phyloP scores from a whole-genome alignment of 108 stramenopile species.

The Skeletonema grethae region DNA sequence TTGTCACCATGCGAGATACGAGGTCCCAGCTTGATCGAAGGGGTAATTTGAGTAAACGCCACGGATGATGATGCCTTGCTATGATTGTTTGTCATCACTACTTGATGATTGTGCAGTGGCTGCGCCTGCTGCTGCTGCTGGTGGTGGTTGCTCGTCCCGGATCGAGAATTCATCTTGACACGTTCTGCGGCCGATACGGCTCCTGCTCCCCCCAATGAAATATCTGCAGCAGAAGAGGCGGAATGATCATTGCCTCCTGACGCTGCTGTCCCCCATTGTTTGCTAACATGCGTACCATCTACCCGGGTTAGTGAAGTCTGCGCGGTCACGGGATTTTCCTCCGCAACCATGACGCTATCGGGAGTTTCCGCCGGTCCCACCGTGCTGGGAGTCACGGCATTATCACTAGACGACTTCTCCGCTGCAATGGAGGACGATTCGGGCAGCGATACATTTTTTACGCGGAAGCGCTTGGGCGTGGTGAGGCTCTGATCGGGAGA shows the following conservation, averaged over 20 bases:
- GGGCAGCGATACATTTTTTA: neutral
- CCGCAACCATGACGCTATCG: neutral
- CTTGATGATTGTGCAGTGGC: neutral
- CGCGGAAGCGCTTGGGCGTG: slow-evolving; percentile 27
- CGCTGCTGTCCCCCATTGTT: slow-evolving; percentile 17
- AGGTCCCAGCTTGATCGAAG: neutral
- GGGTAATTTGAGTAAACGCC: neutral
- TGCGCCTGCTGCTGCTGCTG: neutral
- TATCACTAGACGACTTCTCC: neutral
- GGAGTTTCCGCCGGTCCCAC: slow-evolving; percentile 7
- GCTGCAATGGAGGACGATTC: neutral
- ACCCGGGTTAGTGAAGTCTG: neutral
- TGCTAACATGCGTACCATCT: too few relatives aligned
- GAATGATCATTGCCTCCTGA: neutral
- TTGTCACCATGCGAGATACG: neutral
- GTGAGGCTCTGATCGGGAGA: neutral
- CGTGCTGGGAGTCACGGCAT: slow-evolving; percentile 32
- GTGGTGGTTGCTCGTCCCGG: neutral
- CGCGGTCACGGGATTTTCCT: neutral
- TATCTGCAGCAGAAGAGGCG: neutral
- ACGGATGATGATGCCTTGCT: neutral
- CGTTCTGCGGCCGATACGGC: neutral
- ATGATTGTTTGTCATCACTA: neutral
- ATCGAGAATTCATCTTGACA: slow-evolving; percentile 9
- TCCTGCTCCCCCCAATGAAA: neutral